Evolutionary conservation across 805 yeast genomes (phyloP).

Genomic region (Myxozyma mucilagina): DNA sequence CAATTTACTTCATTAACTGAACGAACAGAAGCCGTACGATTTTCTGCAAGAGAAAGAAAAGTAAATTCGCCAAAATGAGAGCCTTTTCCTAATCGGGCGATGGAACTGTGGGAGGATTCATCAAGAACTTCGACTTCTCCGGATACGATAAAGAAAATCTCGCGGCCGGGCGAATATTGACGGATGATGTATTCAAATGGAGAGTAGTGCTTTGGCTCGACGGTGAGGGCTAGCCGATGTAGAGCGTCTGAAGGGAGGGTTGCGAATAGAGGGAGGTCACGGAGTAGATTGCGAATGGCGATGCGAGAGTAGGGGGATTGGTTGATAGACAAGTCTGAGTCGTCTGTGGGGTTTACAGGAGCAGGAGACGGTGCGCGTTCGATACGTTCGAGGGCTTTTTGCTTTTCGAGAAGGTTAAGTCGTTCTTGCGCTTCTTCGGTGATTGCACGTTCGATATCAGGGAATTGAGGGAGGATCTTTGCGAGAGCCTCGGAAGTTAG

Average conservation of each 20-base stretch:
- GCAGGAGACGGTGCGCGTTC: not conserved
- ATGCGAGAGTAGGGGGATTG: conserved; percentile 17
- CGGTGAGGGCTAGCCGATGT: conserved; percentile 64
- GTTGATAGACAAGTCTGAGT: not conserved
- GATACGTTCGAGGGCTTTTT: conserved; percentile 38
- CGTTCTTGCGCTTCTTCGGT: conserved; percentile 81
- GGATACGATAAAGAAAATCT: conserved; percentile 62
- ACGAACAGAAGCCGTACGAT: conserved; percentile 64
- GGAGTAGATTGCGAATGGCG: conserved; percentile 55
- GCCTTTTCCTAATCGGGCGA: conserved; percentile 63
- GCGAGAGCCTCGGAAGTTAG: conserved; percentile 64
- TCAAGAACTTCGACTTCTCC: conserved; percentile 73
- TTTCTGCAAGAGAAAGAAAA: conserved; percentile 49
- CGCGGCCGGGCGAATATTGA: conserved; percentile 61
- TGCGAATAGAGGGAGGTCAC: conserved; percentile 59
- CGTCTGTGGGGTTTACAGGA: not conserved
- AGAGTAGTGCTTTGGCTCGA: conserved; percentile 54
- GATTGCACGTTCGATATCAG: conserved; percentile 64
- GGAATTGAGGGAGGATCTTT: conserved; percentile 60
- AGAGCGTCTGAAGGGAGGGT: conserved; percentile 58
- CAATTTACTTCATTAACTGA: conserved; percentile 61
- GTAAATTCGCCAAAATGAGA: conserved; percentile 79
- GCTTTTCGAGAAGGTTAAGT: conserved; percentile 66
- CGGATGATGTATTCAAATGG: conserved; percentile 62
- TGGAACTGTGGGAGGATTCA: conserved; percentile 44